Evolutionary conservation across 2,329 filamentous ascomycete genomes (phyloP).

Genomic region (Fusarium continuum): DNA sequence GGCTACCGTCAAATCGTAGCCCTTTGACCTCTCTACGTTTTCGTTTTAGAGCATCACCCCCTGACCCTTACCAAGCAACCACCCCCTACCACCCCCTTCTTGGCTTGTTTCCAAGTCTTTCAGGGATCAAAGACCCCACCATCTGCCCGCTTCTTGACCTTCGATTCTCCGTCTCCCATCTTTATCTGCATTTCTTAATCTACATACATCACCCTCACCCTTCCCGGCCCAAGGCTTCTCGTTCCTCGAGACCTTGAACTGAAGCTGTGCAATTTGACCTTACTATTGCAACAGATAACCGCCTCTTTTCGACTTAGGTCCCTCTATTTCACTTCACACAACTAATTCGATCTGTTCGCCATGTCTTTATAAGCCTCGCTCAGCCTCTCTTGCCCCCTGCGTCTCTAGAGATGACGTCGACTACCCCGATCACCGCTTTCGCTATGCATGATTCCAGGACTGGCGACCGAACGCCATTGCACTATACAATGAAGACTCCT

Average conservation of each 20-base stretch:
- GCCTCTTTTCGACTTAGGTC: not conserved
- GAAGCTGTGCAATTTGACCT: conserved; percentile 1
- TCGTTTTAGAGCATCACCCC: conserved; percentile 21
- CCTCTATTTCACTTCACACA: not conserved
- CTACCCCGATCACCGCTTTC: conserved; percentile 37
- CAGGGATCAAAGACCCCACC: conserved; percentile 43
- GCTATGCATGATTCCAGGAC: conserved; percentile 48
- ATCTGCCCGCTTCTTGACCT: conserved; percentile 38
- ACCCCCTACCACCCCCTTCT: conserved; percentile 32
- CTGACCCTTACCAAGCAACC: conserved; percentile 18
- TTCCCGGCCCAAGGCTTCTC: conserved; percentile 20
- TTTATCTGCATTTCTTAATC: conserved; percentile 33
- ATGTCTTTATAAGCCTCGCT: conserved; percentile 39
- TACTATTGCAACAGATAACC: conserved; percentile 18
- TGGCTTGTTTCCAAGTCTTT: conserved; percentile 40
- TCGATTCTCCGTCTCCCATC: conserved; percentile 19
- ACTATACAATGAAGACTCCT: conserved; percentile 59
- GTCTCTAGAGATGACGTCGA: conserved; percentile 42
- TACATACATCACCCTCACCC: conserved; percentile 15
- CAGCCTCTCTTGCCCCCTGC: conserved; percentile 21
- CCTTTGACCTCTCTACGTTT: conserved; percentile 2
- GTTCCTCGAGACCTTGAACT: conserved; percentile 14
- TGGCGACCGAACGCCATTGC: conserved; percentile 49
- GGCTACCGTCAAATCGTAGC: conserved; percentile 23
- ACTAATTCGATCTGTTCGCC: conserved; percentile 18